Base-by-base conservation (phyloP, 2,329 filamentous ascomycete genomes). In the Hymenoscyphus linearis region DNA sequence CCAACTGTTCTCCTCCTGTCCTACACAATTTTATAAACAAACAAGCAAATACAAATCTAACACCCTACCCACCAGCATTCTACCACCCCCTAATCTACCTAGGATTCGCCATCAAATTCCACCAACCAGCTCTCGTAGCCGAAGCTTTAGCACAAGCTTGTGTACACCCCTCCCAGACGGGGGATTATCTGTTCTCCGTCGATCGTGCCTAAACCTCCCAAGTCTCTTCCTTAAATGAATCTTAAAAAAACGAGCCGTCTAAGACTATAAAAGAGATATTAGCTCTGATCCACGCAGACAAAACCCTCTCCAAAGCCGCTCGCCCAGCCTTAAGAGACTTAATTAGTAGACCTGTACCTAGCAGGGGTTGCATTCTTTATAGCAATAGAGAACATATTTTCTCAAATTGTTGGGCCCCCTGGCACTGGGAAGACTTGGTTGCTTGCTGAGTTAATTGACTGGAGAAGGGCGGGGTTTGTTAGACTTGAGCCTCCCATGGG, bases 51-150 rank as follows among this genome's bases (percentile, higher is more conserved):
- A 47, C 1, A 22, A 25, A n/a, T 12, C 22, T 62, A 36, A 66
- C 18, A 9, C n/a, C n/a, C n/a, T n/a, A 6, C 16, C 9, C 10
- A 9, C 34, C 10, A 82, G 86, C 89, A 0, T 82, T 93, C 64
- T 68, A 92, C 2, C 91, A 96, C 70, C 91, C 91, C 1, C 76
- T 95, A 16, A 93, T 96, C 64, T 91, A 96, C 71, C 81, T 96
- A 22, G 89, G 91, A 55, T 96, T 91, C 71, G 92, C 89, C 4
- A 72, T 96, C 37, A 91, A 96, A 72, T 96, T 91, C 77, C 73
- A 82, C 10, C 91, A 96, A 71, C 90, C 90, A 1, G 89, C 89
- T 40, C 85, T 96, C 62, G 80, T 96, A 31, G 90, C 91, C 5
- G 85, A 93, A 75, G 91, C 79, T 0, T 82, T 96, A 22, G 90